Evolutionary conservation across 371 early-diverging fungal genomes (phyloP), one percentile per base, ranked within the genome.

Genomic region (Apophysomyces variabilis): DNA sequence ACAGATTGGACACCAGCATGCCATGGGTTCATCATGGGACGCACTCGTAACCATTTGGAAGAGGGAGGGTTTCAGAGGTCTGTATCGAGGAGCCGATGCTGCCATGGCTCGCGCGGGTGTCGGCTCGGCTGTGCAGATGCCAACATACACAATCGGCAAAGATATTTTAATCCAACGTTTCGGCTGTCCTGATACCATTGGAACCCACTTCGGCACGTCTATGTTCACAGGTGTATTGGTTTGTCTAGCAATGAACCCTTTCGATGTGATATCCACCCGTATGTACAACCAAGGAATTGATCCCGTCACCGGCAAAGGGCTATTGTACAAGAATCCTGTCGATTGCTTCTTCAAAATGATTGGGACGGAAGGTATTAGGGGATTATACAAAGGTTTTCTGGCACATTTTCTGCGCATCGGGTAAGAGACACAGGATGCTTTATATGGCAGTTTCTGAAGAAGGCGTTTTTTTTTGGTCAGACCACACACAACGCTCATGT

Each of bases 391-490:
- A 84, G 98, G 97, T 5, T 92, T 95, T 73, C 73, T 86, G 36
- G 95, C 98, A 7, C 97, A 97, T 75, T 98, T 93, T 75, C 79
- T 98, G 39, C 90, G 98, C 54, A 89, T 96, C 68, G 98, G 98
- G 92, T 92, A 85, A 75, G 80, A 73, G 35, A n/a, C 7, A 66
- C 39, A 41, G 11, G 41, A 13, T 41, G 8, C 11, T 41, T 13
- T 13, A 11, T 41, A 41, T 13, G 41, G 41, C 5, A 11, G 41
- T 41, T 13, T 13, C 13, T 41, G 41, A 13, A n/a, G n/a, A 16
- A 18, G 9, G 9, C 36, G 14, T 45, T 16, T 18, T 8, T 9
- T 61, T 58, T 58, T 39, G 41, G 58, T 35, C 78, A 92, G 94
- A 18, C 98, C 98, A 16, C 98, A 98, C 72, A 98, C 98, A 7